A percentile compares a stretch with the other conserved stretches of the same genome.
Conservation (phyloP, 1,284 basidiomycete genomes). For the Stereum hirsutum region DNA sequence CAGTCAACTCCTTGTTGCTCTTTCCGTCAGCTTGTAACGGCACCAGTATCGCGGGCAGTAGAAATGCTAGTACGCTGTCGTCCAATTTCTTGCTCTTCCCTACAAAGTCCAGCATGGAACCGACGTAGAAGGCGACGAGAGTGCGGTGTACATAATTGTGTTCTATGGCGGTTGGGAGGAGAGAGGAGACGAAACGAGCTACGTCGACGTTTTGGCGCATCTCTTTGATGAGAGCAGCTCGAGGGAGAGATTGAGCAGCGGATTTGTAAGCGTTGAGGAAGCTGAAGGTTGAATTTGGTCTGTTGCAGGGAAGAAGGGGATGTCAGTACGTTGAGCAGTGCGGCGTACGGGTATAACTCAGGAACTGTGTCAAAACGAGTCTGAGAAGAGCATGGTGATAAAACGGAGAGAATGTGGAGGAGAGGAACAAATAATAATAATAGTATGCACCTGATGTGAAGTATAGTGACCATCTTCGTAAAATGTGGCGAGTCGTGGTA, state of each 20-base stretch:
- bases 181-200: conserved; percentile 57
- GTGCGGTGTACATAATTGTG: conserved; percentile 55
- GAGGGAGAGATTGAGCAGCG: conserved; percentile 62
- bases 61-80: conserved; percentile 51
- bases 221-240: conserved; percentile 60
- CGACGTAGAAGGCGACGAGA: conserved; percentile 79
- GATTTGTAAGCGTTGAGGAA: conserved; percentile 74
- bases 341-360: no score
- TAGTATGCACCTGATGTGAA: conserved; percentile 58
- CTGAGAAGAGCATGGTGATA: no score
- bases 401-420: neutral
- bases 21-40: conserved; percentile 34
- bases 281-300: conserved; percentile 43
- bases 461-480: conserved; percentile 84
- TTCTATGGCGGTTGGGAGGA: conserved; percentile 56
- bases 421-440: conserved; percentile 1
- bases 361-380: no score
- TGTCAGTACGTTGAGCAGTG: no score
- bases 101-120: conserved; percentile 76
- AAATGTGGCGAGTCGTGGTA: conserved; percentile 96
- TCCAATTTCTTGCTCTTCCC: conserved; percentile 44
- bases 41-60: conserved; percentile 52
- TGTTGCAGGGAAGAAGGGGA: conserved; percentile 17
- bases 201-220: conserved; percentile 70
- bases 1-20: conserved; percentile 39